Evolutionary conservation across 2,329 filamentous ascomycete genomes (phyloP), one percentile per base, ranked within the genome.

Genomic region (Nigrospora sphaerica): DNA sequence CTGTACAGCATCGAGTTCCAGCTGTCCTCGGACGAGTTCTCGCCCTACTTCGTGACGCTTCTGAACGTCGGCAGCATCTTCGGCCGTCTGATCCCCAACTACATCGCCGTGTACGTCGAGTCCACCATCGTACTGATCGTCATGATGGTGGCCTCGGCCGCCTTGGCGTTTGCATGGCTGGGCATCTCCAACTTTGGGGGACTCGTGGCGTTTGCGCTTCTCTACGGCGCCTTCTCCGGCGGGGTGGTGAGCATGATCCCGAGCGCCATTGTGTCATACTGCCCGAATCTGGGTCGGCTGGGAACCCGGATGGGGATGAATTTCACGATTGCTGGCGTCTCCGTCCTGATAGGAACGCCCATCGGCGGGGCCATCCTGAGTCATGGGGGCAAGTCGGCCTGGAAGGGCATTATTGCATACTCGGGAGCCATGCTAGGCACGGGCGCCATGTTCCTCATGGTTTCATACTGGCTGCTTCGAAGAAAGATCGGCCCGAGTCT

Each of bases 341-440:
- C 78, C 66, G 49, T 80, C 65, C 55, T 83, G 67, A 52, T 78
- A 2, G 66, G 67, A 0, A 81, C 51, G 59, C 71, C 52, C 62
- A 76, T 58, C 67, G 74, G 61, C 69, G 65, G 80, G 63, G 81
- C 57, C 44, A 74, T 65, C 57, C 60, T 68, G 46, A 60, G 58
- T 1, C 49, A 49, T 4, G 56, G 55, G 19, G 53, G 49, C n/a
- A 49, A 58, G 9, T 44, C 50, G 2, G 45, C 57, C 28, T 69
- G 65, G 65, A 45, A 52, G 39, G 61, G 58, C 2, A 58, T 58
- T 1, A 64, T 67, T 43, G 54, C 57, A 6, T 69, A 62, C 40
- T 51, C 56, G 1, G 64, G 59, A 11, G 56, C 55, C 12, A 57
- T 57, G 2, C 45, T 68, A 16, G 40, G 57, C 12, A n/a, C 61